Evolutionary conservation across 306 rosid species (phyloP).

Genomic region (Quercus glauca): DNA sequence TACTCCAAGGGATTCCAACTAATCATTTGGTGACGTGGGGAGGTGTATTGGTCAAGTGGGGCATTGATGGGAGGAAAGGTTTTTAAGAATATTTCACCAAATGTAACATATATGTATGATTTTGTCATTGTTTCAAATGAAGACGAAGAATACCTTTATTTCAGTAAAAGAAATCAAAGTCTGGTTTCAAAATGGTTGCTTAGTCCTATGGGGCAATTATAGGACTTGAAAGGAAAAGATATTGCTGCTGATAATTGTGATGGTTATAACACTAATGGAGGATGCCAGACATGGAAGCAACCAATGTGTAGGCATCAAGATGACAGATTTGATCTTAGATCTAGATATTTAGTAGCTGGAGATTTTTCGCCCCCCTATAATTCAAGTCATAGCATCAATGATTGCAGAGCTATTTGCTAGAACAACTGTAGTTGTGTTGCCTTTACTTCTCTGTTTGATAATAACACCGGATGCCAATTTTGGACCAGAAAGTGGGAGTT

Average conservation of each 20-base stretch:
- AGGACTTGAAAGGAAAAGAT: not conserved
- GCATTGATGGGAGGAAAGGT: not conserved
- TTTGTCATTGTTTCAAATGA: not conserved
- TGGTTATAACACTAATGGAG: not conserved
- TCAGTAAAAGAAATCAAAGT: not conserved
- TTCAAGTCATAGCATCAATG: not conserved
- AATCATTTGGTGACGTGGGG: not conserved
- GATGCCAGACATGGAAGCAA: not conserved
- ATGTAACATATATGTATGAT: not conserved
- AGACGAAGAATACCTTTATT: constrained; percentile 3
- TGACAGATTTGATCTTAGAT: not conserved
- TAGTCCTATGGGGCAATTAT: not conserved
- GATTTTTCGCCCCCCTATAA: not conserved
- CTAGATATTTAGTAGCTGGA: not conserved
- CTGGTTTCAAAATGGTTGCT: not conserved
- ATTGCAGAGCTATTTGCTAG: not conserved
- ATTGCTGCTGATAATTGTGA: constrained; percentile 2
- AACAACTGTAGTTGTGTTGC: constrained; percentile 5
- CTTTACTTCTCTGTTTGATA: not conserved
- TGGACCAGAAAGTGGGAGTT: no score
- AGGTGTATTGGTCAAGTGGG: not conserved
- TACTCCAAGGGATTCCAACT: not conserved
- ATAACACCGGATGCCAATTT: constrained; percentile 5
- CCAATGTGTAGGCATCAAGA: not conserved
- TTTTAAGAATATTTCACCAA: not conserved